Base-by-base conservation (phyloP, 1,139 yeast species). In the Scheffersomyces segobiensis region DNA sequence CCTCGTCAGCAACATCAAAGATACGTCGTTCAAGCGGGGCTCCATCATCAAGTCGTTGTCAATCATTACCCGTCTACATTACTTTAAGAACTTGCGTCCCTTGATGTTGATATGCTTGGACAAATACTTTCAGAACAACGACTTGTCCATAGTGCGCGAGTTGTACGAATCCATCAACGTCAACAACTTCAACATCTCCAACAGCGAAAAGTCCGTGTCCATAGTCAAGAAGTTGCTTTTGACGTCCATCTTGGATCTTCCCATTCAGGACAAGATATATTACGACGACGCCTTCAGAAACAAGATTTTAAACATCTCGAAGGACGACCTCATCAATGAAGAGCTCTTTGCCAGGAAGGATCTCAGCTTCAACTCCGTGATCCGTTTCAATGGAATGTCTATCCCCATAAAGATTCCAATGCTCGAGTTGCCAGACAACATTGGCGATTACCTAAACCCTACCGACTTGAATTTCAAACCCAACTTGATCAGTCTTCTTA, bases 1-100 rank as follows among this genome's bases (percentile, higher is more conserved):
- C 39, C 73, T 85, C n/a, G 88, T 86, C 55, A 81, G 79, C 65
- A 85, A 87, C 60, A 63, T 74, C 55, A 78, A 78, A 63, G 83
- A 81, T 63, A 79, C 78, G 52, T 68, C 70, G 47, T 82, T 78
- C 50, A 79, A 78, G 64, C 72, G 90, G 62, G 89, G 89, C 2
- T 83, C 87, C 3, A 75, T 77, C 24, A 86, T 87, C 58, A 85
- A 85, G 65, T 78, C 88, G 24, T 71, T 87, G 62, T 81, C 87
- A 21, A 77, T 87, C 32, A 74, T 86, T 24, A 86, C 90, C 19
- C 74, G 75, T 39, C 76, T 82, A 54, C 71, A 80, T 5, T 85
- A 75, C 66, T 83, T 86, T 71, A 87, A 85, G 64, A 83, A 83
- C 58, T 85, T 86, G 71, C 84, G 82, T 67, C 90, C 91, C 3